Base-by-base conservation (phyloP, 1,284 basidiomycete species). In the Blastosporella zonata region DNA sequence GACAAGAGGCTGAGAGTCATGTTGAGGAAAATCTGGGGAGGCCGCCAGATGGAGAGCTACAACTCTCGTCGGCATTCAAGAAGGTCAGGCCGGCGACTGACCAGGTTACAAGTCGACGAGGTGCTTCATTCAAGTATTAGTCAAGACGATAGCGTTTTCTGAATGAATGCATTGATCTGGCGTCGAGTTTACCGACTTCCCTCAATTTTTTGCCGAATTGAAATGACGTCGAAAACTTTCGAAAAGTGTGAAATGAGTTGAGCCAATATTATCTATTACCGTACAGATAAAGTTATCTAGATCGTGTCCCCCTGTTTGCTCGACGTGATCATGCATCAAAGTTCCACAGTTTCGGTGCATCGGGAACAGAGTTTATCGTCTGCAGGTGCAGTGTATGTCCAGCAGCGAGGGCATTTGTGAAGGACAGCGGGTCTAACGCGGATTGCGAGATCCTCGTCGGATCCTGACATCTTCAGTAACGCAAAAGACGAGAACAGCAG, bases 401-500 rank as follows among this genome's bases (percentile, higher is more conserved):
- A 92, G 64, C 90, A 93, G 13, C 90, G 74, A 2, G 87, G 85
- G 62, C 90, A 92, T 62, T 91, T 90, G 10, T 69, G 59, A 28
- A 65, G 55, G 5, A 60, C 63, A 1, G 87, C 77, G 3, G 84
- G 82, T 5, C 73, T 68, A 5, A 89, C 68, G 7, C 74, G 72
- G 46, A 84, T 64, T 3, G 61, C 64, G 2, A 81, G 52, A 9
- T 68, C 67, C 2, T 71, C 64, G 9, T 70, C 66, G 45, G 47
- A 62, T 17, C 57, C 68, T 73, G 47, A 8, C 12, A 31, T 40
- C 18, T 43, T 52, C 45, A 49, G 50, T 48, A 42, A 37, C 21
- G 27, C 37, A 37, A 22, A 28, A n/a, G 5, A n/a, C 15, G 15
- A 27, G 22, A 35, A 13, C 15, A 7, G 46, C 27, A 22, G 18